phyloP scores from a whole-genome alignment of 1,139 yeast genomes.

The Spencermartinsiella ligniputridi region DNA sequence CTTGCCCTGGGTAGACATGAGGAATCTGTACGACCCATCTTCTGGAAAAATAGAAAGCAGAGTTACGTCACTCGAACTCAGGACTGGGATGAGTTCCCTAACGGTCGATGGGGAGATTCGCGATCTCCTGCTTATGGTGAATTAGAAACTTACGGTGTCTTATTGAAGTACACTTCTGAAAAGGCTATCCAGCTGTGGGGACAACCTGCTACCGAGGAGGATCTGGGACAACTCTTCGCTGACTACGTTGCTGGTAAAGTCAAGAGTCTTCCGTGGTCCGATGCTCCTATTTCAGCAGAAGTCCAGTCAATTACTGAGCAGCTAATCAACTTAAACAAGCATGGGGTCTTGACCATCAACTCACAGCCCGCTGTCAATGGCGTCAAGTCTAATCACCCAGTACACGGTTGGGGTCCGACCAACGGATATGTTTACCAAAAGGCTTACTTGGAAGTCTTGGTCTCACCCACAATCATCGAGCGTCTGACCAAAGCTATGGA shows the following conservation, averaged over 20 bases:
- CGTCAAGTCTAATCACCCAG: slow-evolving; percentile 59
- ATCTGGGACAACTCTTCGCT: slow-evolving; percentile 58
- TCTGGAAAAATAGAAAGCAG: slow-evolving; percentile 93
- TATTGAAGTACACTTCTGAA: slow-evolving; percentile 48
- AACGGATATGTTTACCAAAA: slow-evolving; percentile 92
- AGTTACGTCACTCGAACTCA: slow-evolving; percentile 87
- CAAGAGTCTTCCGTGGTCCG: slow-evolving; percentile 90
- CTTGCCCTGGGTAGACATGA: slow-evolving; percentile 75
- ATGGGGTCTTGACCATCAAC: slow-evolving; percentile 76
- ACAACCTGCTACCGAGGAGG: slow-evolving; percentile 54
- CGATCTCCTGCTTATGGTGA: slow-evolving; percentile 94
- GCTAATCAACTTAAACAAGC: slow-evolving; percentile 57
- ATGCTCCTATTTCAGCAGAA: slow-evolving; percentile 79
- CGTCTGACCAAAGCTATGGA: slow-evolving; percentile 44
- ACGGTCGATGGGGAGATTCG: slow-evolving; percentile 94
- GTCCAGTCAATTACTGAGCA: slow-evolving; percentile 58
- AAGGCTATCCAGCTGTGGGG: slow-evolving; percentile 89
- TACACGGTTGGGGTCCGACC: slow-evolving; percentile 94
- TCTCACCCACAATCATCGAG: slow-evolving; percentile 54
- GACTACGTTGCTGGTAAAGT: slow-evolving; percentile 66
- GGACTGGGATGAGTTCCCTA: slow-evolving; percentile 93
- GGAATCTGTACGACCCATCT: slow-evolving; percentile 88
- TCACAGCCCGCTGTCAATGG: slow-evolving; percentile 96
- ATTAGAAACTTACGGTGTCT: slow-evolving; percentile 58
- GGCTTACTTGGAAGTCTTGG: slow-evolving; percentile 79